Evolutionary conservation across 2,329 filamentous ascomycete genomes (phyloP).

Genomic region (Ceratocystis lukuohia): DNA sequence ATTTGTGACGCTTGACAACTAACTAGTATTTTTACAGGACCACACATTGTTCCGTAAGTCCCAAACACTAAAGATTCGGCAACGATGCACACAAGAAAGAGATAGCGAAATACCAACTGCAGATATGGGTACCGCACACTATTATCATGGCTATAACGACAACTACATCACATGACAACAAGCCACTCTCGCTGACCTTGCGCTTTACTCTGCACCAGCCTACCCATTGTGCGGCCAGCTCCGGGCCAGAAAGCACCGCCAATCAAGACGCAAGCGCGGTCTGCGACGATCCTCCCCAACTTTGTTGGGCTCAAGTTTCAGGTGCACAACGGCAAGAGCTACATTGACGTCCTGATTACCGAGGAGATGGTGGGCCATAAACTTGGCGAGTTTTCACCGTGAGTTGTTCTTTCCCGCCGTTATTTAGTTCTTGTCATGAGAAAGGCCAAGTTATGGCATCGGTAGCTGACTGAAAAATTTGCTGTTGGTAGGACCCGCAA

Average conservation of each 20-base stretch:
- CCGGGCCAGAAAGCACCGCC: conserved; percentile 52
- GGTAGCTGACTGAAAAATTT: not conserved
- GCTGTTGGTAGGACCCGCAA: conserved; percentile 39
- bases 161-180: not conserved
- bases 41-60: conserved; percentile 42
- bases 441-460: not conserved
- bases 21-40: conserved; percentile 28
- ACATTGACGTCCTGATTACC: conserved; percentile 69
- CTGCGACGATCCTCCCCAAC: conserved; percentile 80
- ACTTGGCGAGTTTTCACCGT: conserved; percentile 83
- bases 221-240: conserved; percentile 50
- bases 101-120: not conserved
- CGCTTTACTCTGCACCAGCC: conserved; percentile 27
- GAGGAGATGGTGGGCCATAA: conserved; percentile 97
- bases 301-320: conserved; percentile 85
- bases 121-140: conserved; percentile 13
- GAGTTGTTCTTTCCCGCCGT: conserved; percentile 30
- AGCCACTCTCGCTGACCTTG: not conserved
- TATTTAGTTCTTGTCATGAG: not conserved
- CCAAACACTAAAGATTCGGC: not conserved
- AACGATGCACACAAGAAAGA: not conserved
- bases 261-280: conserved; percentile 75
- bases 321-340: conserved; percentile 82
- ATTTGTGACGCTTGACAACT: conserved; percentile 21
- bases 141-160: not conserved